Percentiles rank a stretch among this genome's conserved stretches.
Conservation (phyloP, 2,329 filamentous ascomycete genomes). For the Purpureocillium lavendulum region DNA sequence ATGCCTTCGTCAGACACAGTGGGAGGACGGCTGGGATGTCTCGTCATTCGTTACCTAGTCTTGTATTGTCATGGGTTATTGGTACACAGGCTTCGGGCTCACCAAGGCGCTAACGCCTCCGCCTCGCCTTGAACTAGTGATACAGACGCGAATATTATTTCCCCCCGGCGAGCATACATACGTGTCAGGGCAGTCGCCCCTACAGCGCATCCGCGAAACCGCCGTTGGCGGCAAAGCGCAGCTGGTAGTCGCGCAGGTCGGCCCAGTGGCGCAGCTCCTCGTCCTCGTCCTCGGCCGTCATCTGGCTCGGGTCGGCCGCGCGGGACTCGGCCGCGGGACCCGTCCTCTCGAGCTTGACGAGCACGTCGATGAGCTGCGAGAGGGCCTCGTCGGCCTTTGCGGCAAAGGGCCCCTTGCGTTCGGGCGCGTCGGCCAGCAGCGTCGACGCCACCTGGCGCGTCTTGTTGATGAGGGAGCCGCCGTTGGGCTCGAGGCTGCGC, state of each 20-base stretch:
- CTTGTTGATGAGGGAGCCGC: slow-evolving; percentile 64
- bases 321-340: slow-evolving; percentile 26
- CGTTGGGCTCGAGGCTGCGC: slow-evolving; percentile 73
- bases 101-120: not conserved
- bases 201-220: slow-evolving; percentile 34
- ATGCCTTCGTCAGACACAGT: too few species aligned
- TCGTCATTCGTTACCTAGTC: too few species aligned
- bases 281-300: slow-evolving; percentile 58
- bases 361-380: slow-evolving; percentile 62
- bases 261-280: slow-evolving; percentile 71
- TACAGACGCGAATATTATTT: too few species aligned
- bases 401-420: slow-evolving; percentile 42
- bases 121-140: not conserved
- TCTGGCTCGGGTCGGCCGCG: slow-evolving; percentile 24
- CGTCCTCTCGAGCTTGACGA: slow-evolving; percentile 65
- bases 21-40: too few species aligned
- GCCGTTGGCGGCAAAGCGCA: slow-evolving; percentile 59
- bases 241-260: slow-evolving; percentile 69
- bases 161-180: too few species aligned
- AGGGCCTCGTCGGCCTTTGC: slow-evolving; percentile 62
- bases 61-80: too few species aligned
- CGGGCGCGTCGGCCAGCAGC: slow-evolving; percentile 52
- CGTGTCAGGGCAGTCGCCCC: not conserved
- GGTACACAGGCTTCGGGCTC: not conserved
- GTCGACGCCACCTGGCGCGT: slow-evolving; percentile 79